These are phyloP conservation scores for Aotearoamyces nothofagi DNA, from an alignment of 2,329 filamentous ascomycete species.

Conservation along the genomic window DNA sequence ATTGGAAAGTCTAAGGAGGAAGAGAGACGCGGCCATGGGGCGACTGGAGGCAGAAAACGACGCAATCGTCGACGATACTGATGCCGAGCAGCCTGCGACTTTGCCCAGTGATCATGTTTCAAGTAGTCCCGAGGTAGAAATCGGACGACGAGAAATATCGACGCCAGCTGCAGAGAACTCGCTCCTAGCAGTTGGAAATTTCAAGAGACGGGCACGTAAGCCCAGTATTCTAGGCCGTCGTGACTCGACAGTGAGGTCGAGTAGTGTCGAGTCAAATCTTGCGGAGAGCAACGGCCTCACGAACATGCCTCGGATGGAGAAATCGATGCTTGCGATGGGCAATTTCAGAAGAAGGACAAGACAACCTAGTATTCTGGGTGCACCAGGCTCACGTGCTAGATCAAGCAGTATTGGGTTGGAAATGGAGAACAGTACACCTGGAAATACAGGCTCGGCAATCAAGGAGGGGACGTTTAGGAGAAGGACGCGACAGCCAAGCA, in stretches of 20 bases:
- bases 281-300: conserved; percentile 13
- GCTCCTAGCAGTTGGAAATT: conserved; percentile 32
- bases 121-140: conserved; percentile 16
- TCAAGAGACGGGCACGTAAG: conserved; percentile 41
- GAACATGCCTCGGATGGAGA: conserved; percentile 14
- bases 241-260: conserved; percentile 10
- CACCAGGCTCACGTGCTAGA: conserved; percentile 5
- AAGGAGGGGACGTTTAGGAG: conserved; percentile 43
- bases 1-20: conserved; percentile 2
- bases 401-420: conserved; percentile 14
- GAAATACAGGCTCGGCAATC: conserved; percentile 21
- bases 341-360: conserved; percentile 20
- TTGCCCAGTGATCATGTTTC: conserved; percentile 5
- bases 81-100: not conserved
- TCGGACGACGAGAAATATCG: conserved; percentile 13
- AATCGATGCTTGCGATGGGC: conserved; percentile 13
- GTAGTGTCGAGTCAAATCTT: conserved; percentile 18
- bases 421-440: conserved; percentile 13
- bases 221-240: conserved; percentile 14
- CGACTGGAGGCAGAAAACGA: conserved; percentile 3
- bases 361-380: conserved; percentile 19
- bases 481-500: conserved; percentile 43
- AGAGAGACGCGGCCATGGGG: conserved; percentile 2
- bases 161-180: conserved; percentile 19
- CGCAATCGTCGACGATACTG: not conserved